Conservation (phyloP, 2,329 filamentous ascomycete species). For the Lasiodiplodia sp. region DNA sequence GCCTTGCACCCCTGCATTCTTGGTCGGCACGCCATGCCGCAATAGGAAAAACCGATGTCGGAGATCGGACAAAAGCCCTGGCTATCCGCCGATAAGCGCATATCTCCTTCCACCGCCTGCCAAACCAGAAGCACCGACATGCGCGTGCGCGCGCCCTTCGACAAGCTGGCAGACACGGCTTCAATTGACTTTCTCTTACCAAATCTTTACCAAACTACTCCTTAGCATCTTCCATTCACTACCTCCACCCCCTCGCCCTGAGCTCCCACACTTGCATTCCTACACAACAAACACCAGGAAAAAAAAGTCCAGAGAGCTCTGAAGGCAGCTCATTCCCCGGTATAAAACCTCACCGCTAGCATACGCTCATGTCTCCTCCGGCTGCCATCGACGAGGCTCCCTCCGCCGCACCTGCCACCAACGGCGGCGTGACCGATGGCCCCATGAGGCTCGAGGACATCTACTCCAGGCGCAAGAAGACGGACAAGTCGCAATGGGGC, state of each 20-base stretch:
- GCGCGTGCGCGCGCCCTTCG: slow-evolving; percentile 7
- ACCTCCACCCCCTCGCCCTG: background rate
- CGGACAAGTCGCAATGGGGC: slow-evolving; percentile 74
- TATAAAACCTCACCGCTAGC: background rate
- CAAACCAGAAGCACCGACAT: background rate
- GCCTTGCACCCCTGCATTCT: slow-evolving; percentile 5
- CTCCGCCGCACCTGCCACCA: slow-evolving; percentile 1
- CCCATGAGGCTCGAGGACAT: slow-evolving; percentile 67
- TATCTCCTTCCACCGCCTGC: slow-evolving; percentile 14
- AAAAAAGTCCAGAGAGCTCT: background rate
- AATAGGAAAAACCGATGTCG: slow-evolving; percentile 21
- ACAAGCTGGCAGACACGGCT: background rate
- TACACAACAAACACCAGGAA: background rate
- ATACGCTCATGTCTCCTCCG: slow-evolving; percentile 10
- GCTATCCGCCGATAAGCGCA: slow-evolving; percentile 25
- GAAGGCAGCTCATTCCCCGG: background rate
- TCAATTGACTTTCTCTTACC: slow-evolving; percentile 19
- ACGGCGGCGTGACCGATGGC: slow-evolving; percentile 55
- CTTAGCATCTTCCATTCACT: background rate
- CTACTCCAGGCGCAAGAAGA: slow-evolving; percentile 70
- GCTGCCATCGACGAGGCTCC: slow-evolving; percentile 15
- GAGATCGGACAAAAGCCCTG: slow-evolving; percentile 22
- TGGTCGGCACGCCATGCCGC: background rate
- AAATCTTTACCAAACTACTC: background rate
- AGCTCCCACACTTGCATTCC: background rate